Evolutionary conservation across 1,284 basidiomycete genomes (phyloP).

Genomic region (Mycena sp.): DNA sequence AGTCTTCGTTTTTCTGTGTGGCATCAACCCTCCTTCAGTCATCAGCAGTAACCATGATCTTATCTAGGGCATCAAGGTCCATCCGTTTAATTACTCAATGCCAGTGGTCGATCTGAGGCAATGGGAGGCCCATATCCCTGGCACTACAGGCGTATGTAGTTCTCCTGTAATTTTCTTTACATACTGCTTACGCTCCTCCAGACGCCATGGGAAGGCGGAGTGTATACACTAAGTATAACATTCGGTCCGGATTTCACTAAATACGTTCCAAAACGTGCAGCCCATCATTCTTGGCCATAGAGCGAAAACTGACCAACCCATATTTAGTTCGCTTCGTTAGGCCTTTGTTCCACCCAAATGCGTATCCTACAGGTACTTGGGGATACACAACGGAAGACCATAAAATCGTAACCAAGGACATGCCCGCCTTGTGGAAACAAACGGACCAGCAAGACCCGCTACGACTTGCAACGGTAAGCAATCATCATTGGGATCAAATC

Average conservation of each 20-base stretch:
- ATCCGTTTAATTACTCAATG: slow-evolving; percentile 16
- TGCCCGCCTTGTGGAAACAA: not conserved
- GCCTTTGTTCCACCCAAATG: slow-evolving; percentile 19
- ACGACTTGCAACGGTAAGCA: slow-evolving; percentile 7
- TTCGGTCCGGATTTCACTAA: not conserved
- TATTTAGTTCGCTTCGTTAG: not conserved
- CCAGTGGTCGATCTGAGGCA: slow-evolving; percentile 14
- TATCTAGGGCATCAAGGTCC: slow-evolving; percentile 10
- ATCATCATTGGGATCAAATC: not conserved
- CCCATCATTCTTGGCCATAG: not conserved
- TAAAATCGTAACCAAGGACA: not conserved
- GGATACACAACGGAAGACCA: not conserved
- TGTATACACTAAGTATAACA: slow-evolving; percentile 1
- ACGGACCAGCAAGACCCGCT: slow-evolving; percentile 8
- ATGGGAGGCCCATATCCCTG: slow-evolving; percentile 15
- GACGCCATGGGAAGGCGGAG: slow-evolving; percentile 19
- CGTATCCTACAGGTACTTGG: slow-evolving; percentile 7
- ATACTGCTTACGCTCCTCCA: not conserved
- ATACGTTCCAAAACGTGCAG: not conserved
- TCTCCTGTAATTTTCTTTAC: not conserved
- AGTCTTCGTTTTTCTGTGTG: not conserved
- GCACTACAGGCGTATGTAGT: not conserved
- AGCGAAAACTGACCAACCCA: not conserved
- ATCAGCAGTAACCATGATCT: not conserved
- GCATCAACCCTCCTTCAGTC: not conserved